phyloP scores from a whole-genome alignment of 257 asterid genomes.

The Thymus mandschuricus region DNA sequence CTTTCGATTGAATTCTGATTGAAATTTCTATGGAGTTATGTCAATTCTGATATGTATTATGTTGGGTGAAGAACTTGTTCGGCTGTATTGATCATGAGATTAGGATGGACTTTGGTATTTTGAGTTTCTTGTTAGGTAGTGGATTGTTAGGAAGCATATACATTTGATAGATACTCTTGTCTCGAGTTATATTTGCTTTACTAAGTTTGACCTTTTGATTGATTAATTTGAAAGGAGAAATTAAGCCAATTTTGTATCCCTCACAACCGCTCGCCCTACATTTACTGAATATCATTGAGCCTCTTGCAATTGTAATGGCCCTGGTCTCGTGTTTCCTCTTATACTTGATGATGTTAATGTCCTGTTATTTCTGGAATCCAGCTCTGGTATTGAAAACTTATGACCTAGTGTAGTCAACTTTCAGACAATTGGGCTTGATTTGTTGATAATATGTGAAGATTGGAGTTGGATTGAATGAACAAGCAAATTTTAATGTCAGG shows the following conservation, averaged over 20 bases:
- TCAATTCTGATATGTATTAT: neutral
- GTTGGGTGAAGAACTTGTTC: neutral
- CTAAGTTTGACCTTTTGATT: neutral
- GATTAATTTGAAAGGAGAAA: constrained; percentile 2
- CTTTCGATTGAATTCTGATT: constrained; percentile 21
- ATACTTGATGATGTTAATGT: neutral
- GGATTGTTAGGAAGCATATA: neutral
- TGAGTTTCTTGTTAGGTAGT: neutral
- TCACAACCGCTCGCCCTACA: neutral
- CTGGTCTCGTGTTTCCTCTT: neutral
- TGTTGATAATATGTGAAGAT: constrained; percentile 2
- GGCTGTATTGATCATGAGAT: neutral
- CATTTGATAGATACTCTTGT: neutral
- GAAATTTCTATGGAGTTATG: neutral
- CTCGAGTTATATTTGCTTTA: neutral
- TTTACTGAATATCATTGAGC: neutral
- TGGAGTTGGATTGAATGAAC: neutral
- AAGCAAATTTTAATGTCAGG: neutral
- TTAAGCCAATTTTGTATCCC: neutral
- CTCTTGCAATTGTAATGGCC: too few relatives aligned
- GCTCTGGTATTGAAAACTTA: constrained; percentile 1
- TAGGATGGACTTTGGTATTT: neutral
- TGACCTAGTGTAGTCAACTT: neutral
- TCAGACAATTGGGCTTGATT: constrained; percentile 5
- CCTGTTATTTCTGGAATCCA: neutral